These are phyloP conservation scores for Boletus patriciae DNA, from an alignment of 768 basidiomycete species.

Conservation along the genomic window DNA sequence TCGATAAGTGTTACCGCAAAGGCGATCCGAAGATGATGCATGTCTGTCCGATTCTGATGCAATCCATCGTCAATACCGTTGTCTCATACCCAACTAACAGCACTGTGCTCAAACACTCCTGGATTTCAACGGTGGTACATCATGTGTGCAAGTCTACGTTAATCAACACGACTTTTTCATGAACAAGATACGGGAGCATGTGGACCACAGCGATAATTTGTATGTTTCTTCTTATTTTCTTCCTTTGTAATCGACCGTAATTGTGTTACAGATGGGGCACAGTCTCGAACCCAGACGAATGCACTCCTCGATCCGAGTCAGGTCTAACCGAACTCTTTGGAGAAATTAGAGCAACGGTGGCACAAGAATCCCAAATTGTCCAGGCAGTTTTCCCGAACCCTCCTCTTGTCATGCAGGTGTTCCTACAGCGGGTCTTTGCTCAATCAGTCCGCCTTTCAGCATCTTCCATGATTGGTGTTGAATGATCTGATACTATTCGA, in stretches of 20 bases:
- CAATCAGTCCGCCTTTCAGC: constrained; percentile 71
- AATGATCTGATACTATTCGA: constrained; percentile 2
- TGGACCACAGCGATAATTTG: constrained; percentile 52
- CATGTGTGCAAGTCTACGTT: constrained; percentile 97
- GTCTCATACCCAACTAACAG: constrained; percentile 43
- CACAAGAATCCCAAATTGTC: constrained; percentile 95
- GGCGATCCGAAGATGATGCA: constrained; percentile 99
- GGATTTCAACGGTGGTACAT: constrained; percentile 96
- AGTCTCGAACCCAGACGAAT: constrained; percentile 76
- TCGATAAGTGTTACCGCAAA: constrained; percentile 93
- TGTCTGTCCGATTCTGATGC: constrained; percentile 45
- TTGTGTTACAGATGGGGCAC: constrained; percentile 65
- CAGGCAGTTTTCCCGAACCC: constrained; percentile 99
- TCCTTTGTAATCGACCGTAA: not conserved
- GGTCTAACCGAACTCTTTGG: constrained; percentile 77
- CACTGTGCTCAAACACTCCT: constrained; percentile 96
- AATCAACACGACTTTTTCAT: constrained; percentile 99
- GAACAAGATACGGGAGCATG: constrained; percentile 75
- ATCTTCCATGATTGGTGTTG: not conserved
- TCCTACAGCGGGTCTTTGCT: constrained; percentile 94
- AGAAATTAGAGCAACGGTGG: constrained; percentile 89
- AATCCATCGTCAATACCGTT: constrained; percentile 4
- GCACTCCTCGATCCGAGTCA: constrained; percentile 73
- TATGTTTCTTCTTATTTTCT: constrained; percentile 42
- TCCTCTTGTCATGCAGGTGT: constrained; percentile 95